Conservation (phyloP, 805 yeast species). For the Lachancea waltii region DNA sequence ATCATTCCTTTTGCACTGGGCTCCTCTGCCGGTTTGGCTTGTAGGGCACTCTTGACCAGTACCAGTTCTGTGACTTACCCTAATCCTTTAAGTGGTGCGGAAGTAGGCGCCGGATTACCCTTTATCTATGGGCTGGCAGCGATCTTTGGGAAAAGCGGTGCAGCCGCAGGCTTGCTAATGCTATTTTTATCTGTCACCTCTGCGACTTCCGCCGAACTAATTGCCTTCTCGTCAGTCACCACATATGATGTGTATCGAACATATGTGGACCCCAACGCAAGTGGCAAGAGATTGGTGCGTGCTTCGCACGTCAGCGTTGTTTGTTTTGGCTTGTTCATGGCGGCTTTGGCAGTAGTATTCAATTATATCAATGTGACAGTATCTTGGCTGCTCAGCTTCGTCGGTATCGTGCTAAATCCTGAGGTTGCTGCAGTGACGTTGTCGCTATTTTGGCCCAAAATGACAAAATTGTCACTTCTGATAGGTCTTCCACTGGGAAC, state of each 20-base stretch:
- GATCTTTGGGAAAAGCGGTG: constrained; percentile 38
- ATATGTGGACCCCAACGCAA: constrained; percentile 36
- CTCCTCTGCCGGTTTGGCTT: constrained; percentile 33
- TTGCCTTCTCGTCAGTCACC: constrained; percentile 36
- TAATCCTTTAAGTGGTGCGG: constrained; percentile 30
- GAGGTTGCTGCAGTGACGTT: constrained; percentile 31
- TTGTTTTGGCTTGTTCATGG: constrained; percentile 38
- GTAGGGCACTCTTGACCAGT: constrained; percentile 31
- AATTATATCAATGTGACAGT: constrained; percentile 38
- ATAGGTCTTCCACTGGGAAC: constrained; percentile 40
- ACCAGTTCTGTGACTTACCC: constrained; percentile 40
- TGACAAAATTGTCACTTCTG: constrained; percentile 14
- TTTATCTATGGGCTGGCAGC: constrained; percentile 41
- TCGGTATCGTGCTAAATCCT: constrained; percentile 37
- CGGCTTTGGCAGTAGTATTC: constrained; percentile 35
- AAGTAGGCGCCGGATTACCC: constrained; percentile 37
- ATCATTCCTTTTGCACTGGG: constrained; percentile 35
- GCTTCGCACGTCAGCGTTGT: constrained; percentile 33
- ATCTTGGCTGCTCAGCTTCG: constrained; percentile 37
- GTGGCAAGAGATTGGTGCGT: constrained; percentile 34
- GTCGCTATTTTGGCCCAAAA: constrained; percentile 28
- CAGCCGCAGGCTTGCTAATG: constrained; percentile 37
- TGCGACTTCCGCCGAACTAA: constrained; percentile 38
- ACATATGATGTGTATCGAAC: constrained; percentile 38
- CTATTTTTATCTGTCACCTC: constrained; percentile 40